phyloP scores from a whole-genome alignment of 257 asterid species.

The Solanum etuberosum region DNA sequence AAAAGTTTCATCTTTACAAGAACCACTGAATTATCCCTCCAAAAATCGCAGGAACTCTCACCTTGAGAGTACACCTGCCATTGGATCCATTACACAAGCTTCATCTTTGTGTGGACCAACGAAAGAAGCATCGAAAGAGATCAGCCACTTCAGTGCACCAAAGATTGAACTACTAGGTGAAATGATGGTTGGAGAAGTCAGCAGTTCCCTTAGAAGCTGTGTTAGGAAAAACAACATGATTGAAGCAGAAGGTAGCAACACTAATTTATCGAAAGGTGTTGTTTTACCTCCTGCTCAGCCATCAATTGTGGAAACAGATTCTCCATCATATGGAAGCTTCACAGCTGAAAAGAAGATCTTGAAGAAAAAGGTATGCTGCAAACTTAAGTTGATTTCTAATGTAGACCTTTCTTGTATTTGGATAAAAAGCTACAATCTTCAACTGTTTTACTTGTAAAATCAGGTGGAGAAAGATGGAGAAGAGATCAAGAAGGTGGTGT shows the following conservation, averaged over 20 bases:
- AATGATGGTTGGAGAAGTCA: constrained; percentile 25
- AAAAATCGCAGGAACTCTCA: neutral
- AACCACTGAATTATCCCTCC: neutral
- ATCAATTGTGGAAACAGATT: constrained; percentile 3
- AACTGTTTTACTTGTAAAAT: neutral
- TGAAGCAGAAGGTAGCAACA: constrained; percentile 19
- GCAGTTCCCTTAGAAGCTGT: constrained; percentile 9
- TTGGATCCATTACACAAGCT: constrained; percentile 17
- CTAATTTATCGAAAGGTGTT: neutral
- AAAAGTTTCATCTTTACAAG: neutral
- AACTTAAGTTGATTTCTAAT: neutral
- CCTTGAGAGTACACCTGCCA: neutral
- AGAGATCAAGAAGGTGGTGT: constrained; percentile 6
- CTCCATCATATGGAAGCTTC: constrained; percentile 35
- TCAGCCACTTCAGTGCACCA: constrained; percentile 21
- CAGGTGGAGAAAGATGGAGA: constrained; percentile 42
- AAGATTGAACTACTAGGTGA: constrained; percentile 54
- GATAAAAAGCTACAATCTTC: neutral
- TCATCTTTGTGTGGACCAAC: neutral
- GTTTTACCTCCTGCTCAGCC: constrained; percentile 4
- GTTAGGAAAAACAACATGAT: constrained; percentile 1
- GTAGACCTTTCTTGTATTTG: neutral
- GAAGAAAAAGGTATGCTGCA: constrained; percentile 40
- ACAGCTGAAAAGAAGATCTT: constrained; percentile 25
- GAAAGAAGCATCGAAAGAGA: constrained; percentile 13